phyloP scores from a whole-genome alignment of 2,329 filamentous ascomycete genomes.

The Penicillium sp. region DNA sequence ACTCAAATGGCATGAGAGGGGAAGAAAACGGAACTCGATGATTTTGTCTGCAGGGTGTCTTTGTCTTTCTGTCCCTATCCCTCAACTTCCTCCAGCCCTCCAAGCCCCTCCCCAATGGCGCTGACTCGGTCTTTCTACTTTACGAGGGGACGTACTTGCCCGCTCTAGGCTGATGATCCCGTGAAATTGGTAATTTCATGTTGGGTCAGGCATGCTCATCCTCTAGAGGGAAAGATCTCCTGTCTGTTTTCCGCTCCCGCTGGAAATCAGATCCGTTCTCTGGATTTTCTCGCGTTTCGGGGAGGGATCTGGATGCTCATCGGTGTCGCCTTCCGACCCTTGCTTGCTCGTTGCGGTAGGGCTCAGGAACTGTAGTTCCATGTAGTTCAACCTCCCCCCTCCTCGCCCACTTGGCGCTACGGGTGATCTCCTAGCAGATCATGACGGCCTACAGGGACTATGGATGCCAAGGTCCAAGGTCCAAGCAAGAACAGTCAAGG shows the following conservation, averaged over 20 bases:
- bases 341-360: background rate
- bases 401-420: slow-evolving; percentile 16
- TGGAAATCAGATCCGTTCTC: background rate
- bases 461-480: slow-evolving; percentile 4
- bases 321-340: slow-evolving; percentile 16
- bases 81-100: too few species aligned
- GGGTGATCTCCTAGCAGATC: slow-evolving; percentile 21
- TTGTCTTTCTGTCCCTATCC: background rate
- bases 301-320: background rate
- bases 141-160: slow-evolving; percentile 1
- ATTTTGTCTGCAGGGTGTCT: background rate
- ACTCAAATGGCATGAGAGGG: background rate
- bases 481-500: background rate
- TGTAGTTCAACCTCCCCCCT: background rate
- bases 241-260: slow-evolving; percentile 11
- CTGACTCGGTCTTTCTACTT: background rate
- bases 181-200: slow-evolving; percentile 8
- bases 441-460: background rate
- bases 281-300: background rate
- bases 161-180: background rate
- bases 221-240: slow-evolving; percentile 31
- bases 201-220: slow-evolving; percentile 26
- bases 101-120: background rate
- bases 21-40: background rate
- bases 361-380: background rate